Percentiles rank a stretch among this genome's conserved stretches.
phyloP scores from a whole-genome alignment of 192 early-diverging fungal species.

The Coemansia sp. region DNA sequence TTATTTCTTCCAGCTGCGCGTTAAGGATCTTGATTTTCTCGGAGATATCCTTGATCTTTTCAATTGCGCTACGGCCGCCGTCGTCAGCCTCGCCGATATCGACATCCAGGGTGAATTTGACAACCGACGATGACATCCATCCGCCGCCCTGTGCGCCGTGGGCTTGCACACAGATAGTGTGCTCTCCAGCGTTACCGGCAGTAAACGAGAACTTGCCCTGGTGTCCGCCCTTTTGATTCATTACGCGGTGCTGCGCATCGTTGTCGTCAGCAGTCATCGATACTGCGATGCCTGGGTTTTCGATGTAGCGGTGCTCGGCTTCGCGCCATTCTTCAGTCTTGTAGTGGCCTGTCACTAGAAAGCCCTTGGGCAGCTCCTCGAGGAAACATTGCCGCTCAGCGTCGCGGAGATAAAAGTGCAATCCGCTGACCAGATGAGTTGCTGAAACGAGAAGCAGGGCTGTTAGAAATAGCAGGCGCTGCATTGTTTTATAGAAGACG shows the following conservation, averaged over 20 bases:
- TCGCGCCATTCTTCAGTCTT: conserved; percentile 81
- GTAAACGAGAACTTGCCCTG: conserved; percentile 91
- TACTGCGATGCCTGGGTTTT: conserved; percentile 64
- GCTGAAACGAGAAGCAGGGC: conserved; percentile 15
- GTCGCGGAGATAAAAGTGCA: conserved; percentile 94
- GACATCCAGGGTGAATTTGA: conserved; percentile 62
- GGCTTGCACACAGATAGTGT: conserved; percentile 84
- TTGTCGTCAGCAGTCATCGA: conserved; percentile 74
- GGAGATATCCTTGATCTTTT: conserved; percentile 64
- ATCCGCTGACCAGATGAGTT: conserved; percentile 48
- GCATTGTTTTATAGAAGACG: background rate
- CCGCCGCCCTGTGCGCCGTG: conserved; percentile 54
- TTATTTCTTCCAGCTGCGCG: conserved; percentile 75
- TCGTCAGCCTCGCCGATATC: conserved; percentile 66
- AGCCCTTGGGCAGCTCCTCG: conserved; percentile 90
- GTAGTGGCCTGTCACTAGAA: conserved; percentile 81
- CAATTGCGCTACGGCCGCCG: conserved; percentile 48
- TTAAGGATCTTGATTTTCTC: conserved; percentile 80
- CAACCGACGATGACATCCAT: conserved; percentile 68
- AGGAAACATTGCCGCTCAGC: conserved; percentile 88
- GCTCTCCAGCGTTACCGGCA: conserved; percentile 83
- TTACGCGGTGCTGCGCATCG: conserved; percentile 52
- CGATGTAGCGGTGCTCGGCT: conserved; percentile 57
- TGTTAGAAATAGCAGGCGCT: conserved; percentile 26
- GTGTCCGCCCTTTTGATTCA: conserved; percentile 72